These are phyloP conservation scores for Lachnellula subtilissima DNA, from an alignment of 2,329 filamentous ascomycete species.

Conservation along the genomic window DNA sequence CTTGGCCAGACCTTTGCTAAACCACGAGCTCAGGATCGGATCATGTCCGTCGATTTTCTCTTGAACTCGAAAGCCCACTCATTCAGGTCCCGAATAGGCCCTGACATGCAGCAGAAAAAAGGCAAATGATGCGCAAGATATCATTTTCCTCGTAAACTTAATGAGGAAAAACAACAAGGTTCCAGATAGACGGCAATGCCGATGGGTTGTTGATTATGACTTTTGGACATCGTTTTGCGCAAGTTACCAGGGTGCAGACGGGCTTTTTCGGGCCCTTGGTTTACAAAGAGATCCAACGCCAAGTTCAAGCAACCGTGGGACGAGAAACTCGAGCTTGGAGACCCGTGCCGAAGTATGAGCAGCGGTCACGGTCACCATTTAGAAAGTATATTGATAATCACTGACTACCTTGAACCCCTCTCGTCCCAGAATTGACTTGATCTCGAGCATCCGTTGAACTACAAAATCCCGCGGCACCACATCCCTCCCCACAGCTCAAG, in stretches of 20 bases:
- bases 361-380: neutral
- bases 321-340: neutral
- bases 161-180: neutral
- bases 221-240: neutral
- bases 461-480: too few species aligned
- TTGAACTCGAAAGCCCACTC: neutral
- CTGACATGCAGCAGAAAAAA: neutral
- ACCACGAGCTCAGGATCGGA: neutral
- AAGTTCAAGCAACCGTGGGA: neutral
- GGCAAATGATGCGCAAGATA: neutral
- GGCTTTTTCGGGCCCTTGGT: neutral
- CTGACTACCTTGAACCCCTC: too few species aligned
- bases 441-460: too few species aligned
- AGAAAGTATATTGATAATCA: too few species aligned
- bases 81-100: neutral
- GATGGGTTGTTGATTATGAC: neutral
- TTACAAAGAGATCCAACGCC: neutral
- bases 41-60: neutral
- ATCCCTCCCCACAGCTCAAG: neutral
- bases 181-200: neutral
- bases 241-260: neutral
- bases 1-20: neutral
- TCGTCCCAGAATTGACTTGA: too few species aligned
- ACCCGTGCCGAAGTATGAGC: neutral
- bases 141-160: neutral